phyloP scores from a whole-genome alignment of 2,329 filamentous ascomycete genomes.

The Phialophora macrospora region DNA sequence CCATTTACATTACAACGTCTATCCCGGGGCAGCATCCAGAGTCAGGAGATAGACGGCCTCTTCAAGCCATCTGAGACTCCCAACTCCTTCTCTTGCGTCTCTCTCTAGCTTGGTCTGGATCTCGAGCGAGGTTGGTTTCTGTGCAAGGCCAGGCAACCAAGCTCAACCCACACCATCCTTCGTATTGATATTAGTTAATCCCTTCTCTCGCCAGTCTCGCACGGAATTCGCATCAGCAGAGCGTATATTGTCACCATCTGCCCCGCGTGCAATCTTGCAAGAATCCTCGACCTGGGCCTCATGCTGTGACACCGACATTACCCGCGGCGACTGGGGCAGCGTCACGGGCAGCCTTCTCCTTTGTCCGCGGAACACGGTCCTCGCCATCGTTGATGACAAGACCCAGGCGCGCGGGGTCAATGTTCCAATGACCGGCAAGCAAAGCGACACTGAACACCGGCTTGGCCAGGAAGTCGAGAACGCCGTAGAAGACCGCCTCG shows the following conservation, averaged over 20 bases:
- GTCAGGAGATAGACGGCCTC: too few species aligned
- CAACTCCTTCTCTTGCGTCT: too few species aligned
- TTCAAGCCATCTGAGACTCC: too few species aligned
- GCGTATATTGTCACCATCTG: neutral
- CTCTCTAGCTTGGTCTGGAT: too few species aligned
- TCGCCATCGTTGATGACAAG: slow-evolving; percentile 17
- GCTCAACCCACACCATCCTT: neutral
- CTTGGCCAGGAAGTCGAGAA: slow-evolving; percentile 28
- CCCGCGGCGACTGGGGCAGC: neutral
- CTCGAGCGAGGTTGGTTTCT: too few species aligned
- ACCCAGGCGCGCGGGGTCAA: slow-evolving; percentile 28
- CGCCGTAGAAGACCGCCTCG: slow-evolving; percentile 34
- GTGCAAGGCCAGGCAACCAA: too few species aligned
- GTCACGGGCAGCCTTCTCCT: neutral
- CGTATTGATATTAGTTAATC: neutral
- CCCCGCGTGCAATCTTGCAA: neutral
- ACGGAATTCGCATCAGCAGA: too few species aligned
- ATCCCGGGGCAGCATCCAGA: too few species aligned
- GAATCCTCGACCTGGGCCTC: neutral
- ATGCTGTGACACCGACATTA: neutral
- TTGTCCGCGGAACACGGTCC: neutral
- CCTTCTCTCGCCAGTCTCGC: neutral
- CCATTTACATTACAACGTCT: neutral
- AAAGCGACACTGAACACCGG: slow-evolving; percentile 19
- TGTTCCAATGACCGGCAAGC: slow-evolving; percentile 28